Evolutionary conservation across 805 yeast species (phyloP), one percentile per base, ranked within the genome.

Genomic region (Torulaspora quercuum): DNA sequence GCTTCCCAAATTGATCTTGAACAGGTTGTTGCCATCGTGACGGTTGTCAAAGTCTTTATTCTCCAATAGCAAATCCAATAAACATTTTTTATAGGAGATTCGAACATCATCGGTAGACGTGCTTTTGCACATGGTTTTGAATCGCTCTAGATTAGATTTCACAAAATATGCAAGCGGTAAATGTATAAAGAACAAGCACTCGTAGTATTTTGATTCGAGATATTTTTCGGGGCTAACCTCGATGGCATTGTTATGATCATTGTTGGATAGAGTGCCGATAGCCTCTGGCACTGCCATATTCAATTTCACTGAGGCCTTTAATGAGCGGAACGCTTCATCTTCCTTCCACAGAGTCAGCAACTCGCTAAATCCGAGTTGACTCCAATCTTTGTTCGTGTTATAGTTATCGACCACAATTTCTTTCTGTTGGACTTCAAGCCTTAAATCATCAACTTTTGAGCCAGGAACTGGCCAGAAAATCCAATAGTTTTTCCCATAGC

Each of bases 101-200:
- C 29, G 25, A 9, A 39, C 35, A 6, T 28, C 28, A 10, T 36
- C 37, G 9, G 42, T 37, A 12, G 61, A 57, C 6, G 35, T 14
- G 1, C 45, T 33, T n/a, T 41, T 37, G 40, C 77, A 72, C 44
- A 76, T 52, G 14, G 67, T 67, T 30, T 57, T 63, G 33, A 75
- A 55, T 34, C 80, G 55, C 8, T 71, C 54, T 24, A 77, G 53
- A 4, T 74, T 69, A 0, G 80, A 73, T 45, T 77, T 77, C 5
- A 64, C 57, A 58, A 72, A 61, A 51, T 63, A 64, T 0, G 65
- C 64, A 13, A 66, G 25, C 3, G 70, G 67, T 0, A 61, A 50
- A n/a, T 59, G 52, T 4, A 62, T 29, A 9, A 57, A 52, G 39
- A 61, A 68, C 5, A 68, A 44, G 4, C 60, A 51, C 5, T 60